Evolutionary conservation across 208 protist species (phyloP).

Genomic region (Leishmania gerbilli): DNA sequence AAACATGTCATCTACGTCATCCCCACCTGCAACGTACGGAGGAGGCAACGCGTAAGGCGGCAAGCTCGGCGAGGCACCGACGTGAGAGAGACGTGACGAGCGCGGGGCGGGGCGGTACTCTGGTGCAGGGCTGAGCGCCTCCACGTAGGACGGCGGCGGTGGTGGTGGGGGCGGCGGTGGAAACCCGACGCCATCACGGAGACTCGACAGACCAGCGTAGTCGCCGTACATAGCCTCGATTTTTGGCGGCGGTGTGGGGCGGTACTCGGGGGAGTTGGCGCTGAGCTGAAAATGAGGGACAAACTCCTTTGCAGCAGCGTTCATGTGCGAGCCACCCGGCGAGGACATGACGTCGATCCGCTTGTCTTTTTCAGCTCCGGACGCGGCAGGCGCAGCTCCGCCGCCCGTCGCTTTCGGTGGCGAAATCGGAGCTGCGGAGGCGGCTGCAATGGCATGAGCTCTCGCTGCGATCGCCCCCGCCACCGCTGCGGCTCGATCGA

Average conservation of each 20-base stretch:
- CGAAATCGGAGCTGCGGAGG: slow-evolving; percentile 5
- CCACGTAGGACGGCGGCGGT: slow-evolving; percentile 33
- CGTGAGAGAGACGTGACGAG: slow-evolving; percentile 35
- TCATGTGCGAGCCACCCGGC: slow-evolving; percentile 52
- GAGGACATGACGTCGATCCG: slow-evolving; percentile 16
- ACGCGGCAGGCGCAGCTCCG: neutral
- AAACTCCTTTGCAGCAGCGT: slow-evolving; percentile 81
- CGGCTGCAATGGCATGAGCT: slow-evolving; percentile 3
- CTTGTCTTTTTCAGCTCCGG: slow-evolving; percentile 1
- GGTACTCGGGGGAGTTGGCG: slow-evolving; percentile 54
- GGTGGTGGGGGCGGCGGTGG: slow-evolving; percentile 27
- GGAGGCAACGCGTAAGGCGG: slow-evolving; percentile 44
- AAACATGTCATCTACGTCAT: slow-evolving; percentile 11
- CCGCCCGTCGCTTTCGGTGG: neutral
- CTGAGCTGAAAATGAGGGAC: slow-evolving; percentile 52
- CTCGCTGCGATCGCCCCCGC: slow-evolving; percentile 25
- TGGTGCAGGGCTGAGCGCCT: slow-evolving; percentile 13
- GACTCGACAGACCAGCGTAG: neutral
- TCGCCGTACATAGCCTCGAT: slow-evolving; percentile 14
- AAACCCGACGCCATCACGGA: neutral
- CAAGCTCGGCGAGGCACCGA: slow-evolving; percentile 17
- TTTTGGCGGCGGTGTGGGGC: slow-evolving; percentile 25
- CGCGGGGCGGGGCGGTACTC: slow-evolving; percentile 41
- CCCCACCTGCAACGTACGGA: slow-evolving; percentile 29
- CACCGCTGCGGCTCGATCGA: slow-evolving; percentile 16